Evolutionary conservation across 106 monocot genomes (phyloP).

Genomic region (Acorus gramineus): DNA sequence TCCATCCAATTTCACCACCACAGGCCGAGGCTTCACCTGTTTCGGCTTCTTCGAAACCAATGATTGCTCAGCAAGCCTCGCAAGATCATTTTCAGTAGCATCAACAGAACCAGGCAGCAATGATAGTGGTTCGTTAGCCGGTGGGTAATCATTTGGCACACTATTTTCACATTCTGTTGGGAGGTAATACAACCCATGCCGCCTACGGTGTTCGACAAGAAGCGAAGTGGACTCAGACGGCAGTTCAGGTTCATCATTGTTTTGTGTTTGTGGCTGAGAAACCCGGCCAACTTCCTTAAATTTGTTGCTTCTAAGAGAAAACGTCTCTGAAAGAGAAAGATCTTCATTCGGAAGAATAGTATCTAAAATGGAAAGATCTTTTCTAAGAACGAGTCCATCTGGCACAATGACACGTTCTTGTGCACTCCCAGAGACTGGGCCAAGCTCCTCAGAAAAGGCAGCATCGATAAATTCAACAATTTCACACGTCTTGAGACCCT

Average conservation of each 20-base stretch:
- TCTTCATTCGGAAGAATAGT: constrained; percentile 31
- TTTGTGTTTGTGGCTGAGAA: too few species aligned
- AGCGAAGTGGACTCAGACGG: constrained; percentile 35
- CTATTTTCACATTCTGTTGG: constrained; percentile 37
- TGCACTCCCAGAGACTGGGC: constrained; percentile 51
- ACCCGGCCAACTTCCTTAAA: constrained; percentile 1
- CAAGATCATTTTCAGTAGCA: constrained; percentile 22
- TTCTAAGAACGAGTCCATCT: constrained; percentile 53
- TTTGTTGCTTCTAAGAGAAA: constrained; percentile 23
- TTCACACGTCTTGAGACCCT: constrained; percentile 18
- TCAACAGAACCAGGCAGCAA: constrained; percentile 10
- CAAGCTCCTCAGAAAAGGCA: constrained; percentile 57
- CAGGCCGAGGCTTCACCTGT: constrained; percentile 54
- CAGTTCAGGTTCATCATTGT: constrained; percentile 16
- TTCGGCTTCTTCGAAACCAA: constrained; percentile 30
- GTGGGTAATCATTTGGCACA: constrained; percentile 56
- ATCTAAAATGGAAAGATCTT: constrained; percentile 58
- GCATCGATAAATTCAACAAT: constrained; percentile 24
- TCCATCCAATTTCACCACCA: constrained; percentile 72
- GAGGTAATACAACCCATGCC: constrained; percentile 83
- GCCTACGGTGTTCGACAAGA: constrained; percentile 72
- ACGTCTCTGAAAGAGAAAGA: constrained; percentile 18
- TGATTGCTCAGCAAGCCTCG: constrained; percentile 37
- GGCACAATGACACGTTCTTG: constrained; percentile 54
- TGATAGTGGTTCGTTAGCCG: constrained; percentile 30